Conservation (phyloP, 2,329 filamentous ascomycete genomes). For the Colletotrichum magnum region DNA sequence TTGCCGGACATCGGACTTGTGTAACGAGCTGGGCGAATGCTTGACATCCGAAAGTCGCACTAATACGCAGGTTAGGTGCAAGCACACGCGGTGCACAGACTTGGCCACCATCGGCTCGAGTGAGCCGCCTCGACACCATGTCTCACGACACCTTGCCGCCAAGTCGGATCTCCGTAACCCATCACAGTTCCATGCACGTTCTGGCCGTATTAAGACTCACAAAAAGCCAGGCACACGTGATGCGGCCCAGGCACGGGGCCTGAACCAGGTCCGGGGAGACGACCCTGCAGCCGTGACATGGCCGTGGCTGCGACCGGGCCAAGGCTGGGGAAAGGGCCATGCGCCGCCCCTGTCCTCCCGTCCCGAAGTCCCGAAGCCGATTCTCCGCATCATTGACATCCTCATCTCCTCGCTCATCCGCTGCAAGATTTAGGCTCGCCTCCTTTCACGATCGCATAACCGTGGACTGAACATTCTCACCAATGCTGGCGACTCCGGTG, state of each 20-base stretch:
- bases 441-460: slow-evolving; percentile 1
- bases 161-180: not conserved
- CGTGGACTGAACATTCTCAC: too few species aligned
- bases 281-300: slow-evolving; percentile 1
- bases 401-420: not conserved
- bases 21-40: not conserved
- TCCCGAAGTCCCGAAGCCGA: not conserved
- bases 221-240: not conserved
- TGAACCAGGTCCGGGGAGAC: not conserved
- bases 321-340: slow-evolving; percentile 7
- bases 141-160: not conserved
- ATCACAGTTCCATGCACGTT: not conserved
- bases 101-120: not conserved
- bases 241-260: not conserved
- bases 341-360: not conserved
- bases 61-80: not conserved
- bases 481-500: not conserved
- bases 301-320: slow-evolving; percentile 31
- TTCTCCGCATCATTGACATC: not conserved
- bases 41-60: not conserved
- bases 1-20: slow-evolving; percentile 8
- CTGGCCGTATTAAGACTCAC: not conserved
- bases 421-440: not conserved
- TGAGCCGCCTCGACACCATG: not conserved
- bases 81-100: not conserved